Conservation (phyloP, 2,329 filamentous ascomycete genomes). For the Aspergillus pseudonomiae region DNA sequence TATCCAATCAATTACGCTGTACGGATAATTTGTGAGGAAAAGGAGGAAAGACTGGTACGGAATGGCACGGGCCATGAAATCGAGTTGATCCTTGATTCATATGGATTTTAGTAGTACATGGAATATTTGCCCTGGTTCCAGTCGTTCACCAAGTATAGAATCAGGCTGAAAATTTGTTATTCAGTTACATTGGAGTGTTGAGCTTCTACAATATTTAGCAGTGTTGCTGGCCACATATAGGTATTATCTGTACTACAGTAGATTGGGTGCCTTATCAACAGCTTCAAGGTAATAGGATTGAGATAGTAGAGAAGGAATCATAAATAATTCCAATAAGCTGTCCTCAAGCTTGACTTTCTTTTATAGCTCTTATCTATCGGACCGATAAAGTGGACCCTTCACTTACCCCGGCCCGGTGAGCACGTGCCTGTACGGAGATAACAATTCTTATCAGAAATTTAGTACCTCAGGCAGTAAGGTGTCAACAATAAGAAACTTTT, state of each 20-base stretch:
- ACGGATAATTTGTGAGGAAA: not conserved
- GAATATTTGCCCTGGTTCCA: not conserved
- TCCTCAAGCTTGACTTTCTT: not conserved
- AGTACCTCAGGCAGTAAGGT: conserved; percentile 20
- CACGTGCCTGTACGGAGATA: not conserved
- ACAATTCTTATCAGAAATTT: not conserved
- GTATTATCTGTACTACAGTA: too few species aligned
- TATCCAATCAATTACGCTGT: not conserved
- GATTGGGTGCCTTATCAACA: too few species aligned
- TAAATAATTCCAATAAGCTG: not conserved
- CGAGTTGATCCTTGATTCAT: not conserved
- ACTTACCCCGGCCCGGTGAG: not conserved
- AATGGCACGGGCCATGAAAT: not conserved
- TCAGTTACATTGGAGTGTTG: not conserved
- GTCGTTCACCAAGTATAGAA: too few species aligned
- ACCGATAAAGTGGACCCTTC: not conserved
- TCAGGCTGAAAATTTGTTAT: too few species aligned
- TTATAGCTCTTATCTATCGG: not conserved
- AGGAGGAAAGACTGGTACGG: not conserved
- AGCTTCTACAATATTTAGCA: not conserved
- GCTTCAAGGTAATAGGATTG: too few species aligned
- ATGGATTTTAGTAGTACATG: not conserved
- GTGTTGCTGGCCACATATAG: not conserved
- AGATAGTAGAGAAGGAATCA: too few species aligned
- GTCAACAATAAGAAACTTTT: conserved; percentile 15